Evolutionary conservation across 192 early-diverging fungal genomes (phyloP).

Genomic region (Coemansia sp.): DNA sequence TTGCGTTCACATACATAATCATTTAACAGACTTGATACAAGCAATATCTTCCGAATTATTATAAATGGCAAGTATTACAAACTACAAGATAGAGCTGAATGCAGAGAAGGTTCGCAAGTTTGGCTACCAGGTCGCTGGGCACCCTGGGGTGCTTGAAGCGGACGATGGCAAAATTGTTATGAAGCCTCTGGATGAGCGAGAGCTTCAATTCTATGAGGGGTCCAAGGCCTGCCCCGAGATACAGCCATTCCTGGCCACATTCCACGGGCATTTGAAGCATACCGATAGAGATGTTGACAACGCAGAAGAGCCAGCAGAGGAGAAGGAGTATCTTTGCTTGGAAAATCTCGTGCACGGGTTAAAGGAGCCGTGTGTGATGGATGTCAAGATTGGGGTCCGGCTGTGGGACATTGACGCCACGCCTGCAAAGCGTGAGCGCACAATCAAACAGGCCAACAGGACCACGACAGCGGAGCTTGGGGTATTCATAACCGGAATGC

Average conservation of each 20-base stretch:
- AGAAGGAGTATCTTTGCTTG: constrained; percentile 62
- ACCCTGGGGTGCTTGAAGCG: constrained; percentile 64
- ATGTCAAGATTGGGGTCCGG: constrained; percentile 84
- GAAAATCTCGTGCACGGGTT: constrained; percentile 76
- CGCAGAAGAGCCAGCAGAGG: background rate
- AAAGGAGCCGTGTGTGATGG: constrained; percentile 73
- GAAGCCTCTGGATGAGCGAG: constrained; percentile 65
- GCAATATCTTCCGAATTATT: no score
- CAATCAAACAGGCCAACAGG: constrained; percentile 61
- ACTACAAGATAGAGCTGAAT: background rate
- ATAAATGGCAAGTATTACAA: no score
- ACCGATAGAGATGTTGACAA: constrained; percentile 8
- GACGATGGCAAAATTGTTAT: constrained; percentile 66
- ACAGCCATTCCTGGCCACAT: constrained; percentile 65
- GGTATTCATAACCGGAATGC: constrained; percentile 71
- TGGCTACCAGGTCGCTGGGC: constrained; percentile 79
- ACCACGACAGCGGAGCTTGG: constrained; percentile 73
- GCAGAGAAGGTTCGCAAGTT: constrained; percentile 38
- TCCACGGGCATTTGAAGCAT: constrained; percentile 61
- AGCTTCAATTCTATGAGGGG: constrained; percentile 74
- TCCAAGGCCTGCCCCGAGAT: constrained; percentile 53
- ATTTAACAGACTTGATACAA: no score
- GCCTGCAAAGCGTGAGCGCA: constrained; percentile 67
- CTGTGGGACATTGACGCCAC: constrained; percentile 73
- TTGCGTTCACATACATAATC: no score